phyloP scores from a whole-genome alignment of 2,329 filamentous ascomycete genomes.

The Ascochyta fabae region DNA sequence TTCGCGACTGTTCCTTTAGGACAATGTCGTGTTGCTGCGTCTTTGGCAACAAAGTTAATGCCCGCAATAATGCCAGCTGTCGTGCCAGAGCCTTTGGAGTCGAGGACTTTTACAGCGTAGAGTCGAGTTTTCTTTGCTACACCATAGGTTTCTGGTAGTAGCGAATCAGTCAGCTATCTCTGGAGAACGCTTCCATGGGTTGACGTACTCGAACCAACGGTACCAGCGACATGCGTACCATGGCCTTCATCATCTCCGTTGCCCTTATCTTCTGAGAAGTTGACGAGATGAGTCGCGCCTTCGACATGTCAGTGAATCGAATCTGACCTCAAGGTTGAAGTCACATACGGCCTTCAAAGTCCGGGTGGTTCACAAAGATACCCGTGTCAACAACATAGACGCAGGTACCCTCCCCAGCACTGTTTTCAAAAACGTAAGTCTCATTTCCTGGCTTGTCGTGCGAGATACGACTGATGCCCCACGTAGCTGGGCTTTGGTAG shows the following conservation, averaged over 20 bases:
- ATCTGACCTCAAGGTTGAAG: not conserved
- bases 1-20: conserved; percentile 42
- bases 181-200: not conserved
- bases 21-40: conserved; percentile 28
- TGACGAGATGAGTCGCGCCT: conserved; percentile 38
- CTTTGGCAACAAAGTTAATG: conserved; percentile 30
- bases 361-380: conserved; percentile 60
- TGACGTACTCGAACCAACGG: conserved; percentile 30
- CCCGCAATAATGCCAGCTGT: conserved; percentile 36
- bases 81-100: conserved; percentile 32
- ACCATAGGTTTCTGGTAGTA: conserved; percentile 31
- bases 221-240: conserved; percentile 48
- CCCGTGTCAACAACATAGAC: conserved; percentile 71
- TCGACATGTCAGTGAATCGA: not conserved
- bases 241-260: conserved; percentile 40
- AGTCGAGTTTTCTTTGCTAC: conserved; percentile 46
- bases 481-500: conserved; percentile 46
- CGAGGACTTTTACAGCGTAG: conserved; percentile 47
- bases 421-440: conserved; percentile 48
- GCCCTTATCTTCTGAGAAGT: conserved; percentile 32
- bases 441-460: conserved; percentile 37
- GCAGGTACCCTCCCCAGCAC: conserved; percentile 51
- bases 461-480: conserved; percentile 51
- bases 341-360: conserved; percentile 46
- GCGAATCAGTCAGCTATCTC: no score